Evolutionary conservation across 805 yeast species (phyloP).

Genomic region (Lachancea cidri): DNA sequence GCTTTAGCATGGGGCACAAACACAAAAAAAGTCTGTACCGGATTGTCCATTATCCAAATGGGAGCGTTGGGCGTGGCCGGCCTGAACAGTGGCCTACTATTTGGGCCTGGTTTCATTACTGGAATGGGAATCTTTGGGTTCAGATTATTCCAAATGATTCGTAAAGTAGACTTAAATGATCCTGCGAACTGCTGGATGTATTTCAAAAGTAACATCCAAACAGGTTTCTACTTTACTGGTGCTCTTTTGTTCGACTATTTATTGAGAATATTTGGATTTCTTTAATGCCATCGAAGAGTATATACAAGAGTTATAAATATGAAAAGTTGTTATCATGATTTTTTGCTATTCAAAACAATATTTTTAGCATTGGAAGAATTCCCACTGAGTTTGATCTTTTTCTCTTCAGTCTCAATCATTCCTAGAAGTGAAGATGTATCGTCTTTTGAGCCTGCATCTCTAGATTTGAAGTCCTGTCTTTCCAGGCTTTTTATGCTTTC

Average conservation of each 20-base stretch:
- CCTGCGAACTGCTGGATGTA: constrained; percentile 80
- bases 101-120: constrained; percentile 80
- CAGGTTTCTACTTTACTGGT: constrained; percentile 63
- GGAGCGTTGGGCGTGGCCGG: constrained; percentile 65
- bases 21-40: constrained; percentile 64
- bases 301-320: not conserved
- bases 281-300: constrained; percentile 15
- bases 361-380: constrained; percentile 5
- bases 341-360: constrained; percentile 9
- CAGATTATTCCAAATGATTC: constrained; percentile 64
- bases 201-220: constrained; percentile 69
- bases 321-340: not conserved
- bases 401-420: constrained; percentile 15
- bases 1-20: constrained; percentile 91
- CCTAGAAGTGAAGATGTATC: constrained; percentile 12
- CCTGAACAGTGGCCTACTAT: constrained; percentile 49
- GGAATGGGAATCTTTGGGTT: constrained; percentile 65
- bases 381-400: constrained; percentile 16
- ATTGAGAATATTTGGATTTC: constrained; percentile 34
- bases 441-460: constrained; percentile 2
- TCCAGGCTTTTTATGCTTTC: constrained; percentile 19
- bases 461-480: constrained; percentile 1
- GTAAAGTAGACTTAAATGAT: constrained; percentile 67
- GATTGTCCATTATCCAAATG: constrained; percentile 63
- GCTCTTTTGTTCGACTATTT: constrained; percentile 67